Evolutionary conservation across 371 early-diverging fungal genomes (phyloP).

Genomic region (Scutellospora calospora): DNA sequence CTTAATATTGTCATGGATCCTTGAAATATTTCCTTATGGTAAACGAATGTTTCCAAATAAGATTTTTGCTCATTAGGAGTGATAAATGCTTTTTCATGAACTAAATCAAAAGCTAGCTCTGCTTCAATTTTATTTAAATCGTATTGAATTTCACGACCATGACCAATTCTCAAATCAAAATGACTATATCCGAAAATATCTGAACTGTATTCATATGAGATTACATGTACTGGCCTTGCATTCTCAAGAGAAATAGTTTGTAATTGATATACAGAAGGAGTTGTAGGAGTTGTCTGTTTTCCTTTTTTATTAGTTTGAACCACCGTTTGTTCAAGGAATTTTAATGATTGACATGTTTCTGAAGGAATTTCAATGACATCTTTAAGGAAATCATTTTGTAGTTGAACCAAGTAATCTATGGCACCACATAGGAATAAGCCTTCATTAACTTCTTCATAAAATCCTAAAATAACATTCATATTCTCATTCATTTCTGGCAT

Average conservation of each 20-base stretch:
- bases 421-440: slow-evolving; percentile 32
- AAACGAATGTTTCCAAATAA: slow-evolving; percentile 22
- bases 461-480: slow-evolving; percentile 32
- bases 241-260: not conserved
- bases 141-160: slow-evolving; percentile 38
- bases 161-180: slow-evolving; percentile 27
- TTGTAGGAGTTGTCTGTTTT: not conserved
- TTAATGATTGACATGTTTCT: slow-evolving; percentile 33
- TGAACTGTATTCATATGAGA: slow-evolving; percentile 1
- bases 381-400: slow-evolving; percentile 41
- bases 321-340: slow-evolving; percentile 20
- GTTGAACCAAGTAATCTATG: slow-evolving; percentile 9
- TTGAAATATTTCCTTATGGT: slow-evolving; percentile 35
- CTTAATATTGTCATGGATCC: slow-evolving; percentile 7
- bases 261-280: not conserved
- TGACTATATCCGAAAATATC: slow-evolving; percentile 36
- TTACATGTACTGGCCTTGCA: not conserved
- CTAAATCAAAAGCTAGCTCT: slow-evolving; percentile 10
- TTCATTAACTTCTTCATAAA: slow-evolving; percentile 31
- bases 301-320: not conserved
- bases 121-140: slow-evolving; percentile 40
- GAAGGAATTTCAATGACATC: slow-evolving; percentile 33
- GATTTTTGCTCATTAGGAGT: not conserved
- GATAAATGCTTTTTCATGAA: slow-evolving; percentile 26
- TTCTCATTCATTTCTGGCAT: slow-evolving; percentile 1